Evolutionary conservation across 148 eudicot species (phyloP).

Genomic region (Vaccinium myrtillus): DNA sequence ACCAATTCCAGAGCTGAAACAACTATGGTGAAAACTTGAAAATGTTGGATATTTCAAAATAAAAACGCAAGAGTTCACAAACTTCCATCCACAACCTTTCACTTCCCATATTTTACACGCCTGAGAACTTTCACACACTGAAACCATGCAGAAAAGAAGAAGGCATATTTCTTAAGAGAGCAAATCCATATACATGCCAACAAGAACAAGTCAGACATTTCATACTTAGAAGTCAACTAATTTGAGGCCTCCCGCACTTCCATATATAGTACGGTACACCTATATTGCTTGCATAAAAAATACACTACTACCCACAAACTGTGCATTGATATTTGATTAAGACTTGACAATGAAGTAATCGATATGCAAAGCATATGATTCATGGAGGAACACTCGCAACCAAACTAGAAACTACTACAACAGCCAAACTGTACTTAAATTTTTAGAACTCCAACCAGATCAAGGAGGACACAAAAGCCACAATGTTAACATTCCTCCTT

Average conservation of each 20-base stretch:
- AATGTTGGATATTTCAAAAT: background rate
- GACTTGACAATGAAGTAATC: background rate
- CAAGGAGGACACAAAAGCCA: background rate
- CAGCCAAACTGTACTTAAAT: background rate
- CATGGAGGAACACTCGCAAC: background rate
- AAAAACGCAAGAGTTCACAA: background rate
- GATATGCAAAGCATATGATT: background rate
- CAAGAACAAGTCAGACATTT: background rate
- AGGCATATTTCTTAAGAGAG: background rate
- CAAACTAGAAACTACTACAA: background rate
- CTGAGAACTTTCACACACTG: background rate
- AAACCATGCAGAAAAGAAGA: background rate
- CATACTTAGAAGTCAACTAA: background rate
- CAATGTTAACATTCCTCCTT: background rate
- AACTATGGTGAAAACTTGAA: background rate
- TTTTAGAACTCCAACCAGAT: background rate
- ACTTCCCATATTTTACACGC: background rate
- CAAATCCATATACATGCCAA: background rate
- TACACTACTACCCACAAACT: background rate
- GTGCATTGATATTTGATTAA: background rate
- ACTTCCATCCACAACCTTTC: background rate
- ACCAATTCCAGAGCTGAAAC: background rate
- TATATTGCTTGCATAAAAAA: background rate
- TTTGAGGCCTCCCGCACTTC: background rate
- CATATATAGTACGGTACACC: background rate